phyloP scores from a whole-genome alignment of 1,139 yeast genomes.

The Taphrina deformans region DNA sequence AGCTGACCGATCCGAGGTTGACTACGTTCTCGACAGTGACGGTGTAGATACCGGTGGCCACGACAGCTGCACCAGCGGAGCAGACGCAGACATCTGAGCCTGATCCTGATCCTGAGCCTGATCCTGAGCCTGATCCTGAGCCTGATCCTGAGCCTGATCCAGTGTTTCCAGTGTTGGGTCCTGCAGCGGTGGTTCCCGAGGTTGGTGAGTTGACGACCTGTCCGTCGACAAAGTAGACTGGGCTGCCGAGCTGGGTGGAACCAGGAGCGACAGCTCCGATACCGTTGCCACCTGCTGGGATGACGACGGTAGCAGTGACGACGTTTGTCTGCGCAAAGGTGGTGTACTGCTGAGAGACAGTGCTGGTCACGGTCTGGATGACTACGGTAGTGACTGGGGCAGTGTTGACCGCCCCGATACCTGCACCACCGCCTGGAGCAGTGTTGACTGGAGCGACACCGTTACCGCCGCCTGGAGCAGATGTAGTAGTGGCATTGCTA shows the following conservation, averaged over 20 bases:
- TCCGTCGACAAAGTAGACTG: conserved; percentile 3
- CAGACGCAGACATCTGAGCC: conserved; percentile 27
- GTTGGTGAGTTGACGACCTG: not conserved
- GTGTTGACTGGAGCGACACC: not conserved
- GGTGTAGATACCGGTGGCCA: conserved; percentile 26
- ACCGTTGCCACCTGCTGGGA: conserved; percentile 23
- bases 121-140: not conserved
- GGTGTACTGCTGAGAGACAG: conserved; percentile 26
- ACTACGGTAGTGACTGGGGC: conserved; percentile 1
- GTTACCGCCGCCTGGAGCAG: not conserved
- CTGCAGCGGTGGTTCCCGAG: not conserved
- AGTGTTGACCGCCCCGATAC: conserved; percentile 3
- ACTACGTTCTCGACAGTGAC: conserved; percentile 18
- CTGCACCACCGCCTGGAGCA: conserved; percentile 1
- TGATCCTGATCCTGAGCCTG: not conserved
- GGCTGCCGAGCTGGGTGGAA: not conserved
- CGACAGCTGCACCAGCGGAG: conserved; percentile 22
- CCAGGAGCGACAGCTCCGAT: conserved; percentile 17
- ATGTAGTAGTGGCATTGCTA: conserved; percentile 4
- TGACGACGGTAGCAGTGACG: conserved; percentile 22
- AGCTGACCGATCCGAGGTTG: conserved; percentile 16
- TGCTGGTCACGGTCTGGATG: conserved; percentile 19
- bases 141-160: not conserved
- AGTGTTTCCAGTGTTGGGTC: not conserved
- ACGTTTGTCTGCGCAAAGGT: not conserved